Conservation (phyloP, 148 eudicot species). For the Rhododendron ferrugineum region DNA sequence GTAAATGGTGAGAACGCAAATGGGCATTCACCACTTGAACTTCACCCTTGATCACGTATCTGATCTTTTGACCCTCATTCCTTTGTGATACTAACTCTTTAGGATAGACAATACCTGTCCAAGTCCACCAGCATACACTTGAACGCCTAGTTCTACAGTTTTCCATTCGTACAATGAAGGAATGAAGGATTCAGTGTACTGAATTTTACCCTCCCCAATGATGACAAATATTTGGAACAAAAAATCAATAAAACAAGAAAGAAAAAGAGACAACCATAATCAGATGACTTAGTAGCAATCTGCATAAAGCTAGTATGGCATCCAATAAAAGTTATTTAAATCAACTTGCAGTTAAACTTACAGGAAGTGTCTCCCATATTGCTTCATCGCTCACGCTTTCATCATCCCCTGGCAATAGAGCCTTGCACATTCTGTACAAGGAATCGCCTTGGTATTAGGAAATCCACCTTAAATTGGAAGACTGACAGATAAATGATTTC, state of each 20-base stretch:
- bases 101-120: not conserved
- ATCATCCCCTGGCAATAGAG: constrained; percentile 90
- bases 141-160: not conserved
- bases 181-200: not conserved
- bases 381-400: constrained; percentile 90
- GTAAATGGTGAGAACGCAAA: not conserved
- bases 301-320: not conserved
- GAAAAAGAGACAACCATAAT: not conserved
- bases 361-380: constrained; percentile 99
- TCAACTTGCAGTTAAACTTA: constrained; percentile 31
- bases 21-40: not conserved
- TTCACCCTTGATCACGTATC: not conserved
- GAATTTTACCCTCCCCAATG: not conserved
- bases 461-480: not conserved
- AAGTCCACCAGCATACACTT: not conserved
- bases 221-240: not conserved
- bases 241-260: not conserved
- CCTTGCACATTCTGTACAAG: constrained; percentile 82
- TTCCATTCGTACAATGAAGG: not conserved
- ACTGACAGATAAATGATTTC: not conserved
- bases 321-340: not conserved
- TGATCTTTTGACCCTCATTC: not conserved
- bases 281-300: not conserved
- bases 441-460: not conserved
- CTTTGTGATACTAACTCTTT: not conserved